These are phyloP conservation scores for Yarrowia deformans DNA, from an alignment of 805 yeast species.

Conservation along the genomic window DNA sequence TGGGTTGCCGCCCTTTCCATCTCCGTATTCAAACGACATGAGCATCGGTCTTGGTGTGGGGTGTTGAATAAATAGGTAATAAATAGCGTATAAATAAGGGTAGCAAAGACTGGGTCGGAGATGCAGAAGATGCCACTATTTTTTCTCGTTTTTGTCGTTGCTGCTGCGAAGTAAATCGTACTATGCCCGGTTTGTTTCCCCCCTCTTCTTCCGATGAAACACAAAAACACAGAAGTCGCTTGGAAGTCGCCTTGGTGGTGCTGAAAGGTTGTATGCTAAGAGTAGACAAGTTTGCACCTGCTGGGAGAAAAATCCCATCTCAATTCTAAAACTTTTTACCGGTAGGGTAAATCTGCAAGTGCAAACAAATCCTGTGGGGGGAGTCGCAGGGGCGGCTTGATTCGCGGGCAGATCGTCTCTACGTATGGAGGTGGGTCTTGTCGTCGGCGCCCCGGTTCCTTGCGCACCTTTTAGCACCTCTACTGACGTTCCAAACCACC, in stretches of 20 bases:
- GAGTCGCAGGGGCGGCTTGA: not conserved
- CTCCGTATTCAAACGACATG: constrained; percentile 39
- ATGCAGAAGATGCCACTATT: not conserved
- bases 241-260: constrained; percentile 18
- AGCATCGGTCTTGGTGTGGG: constrained; percentile 24
- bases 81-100: constrained; percentile 37
- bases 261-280: constrained; percentile 20
- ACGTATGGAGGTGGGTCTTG: not conserved
- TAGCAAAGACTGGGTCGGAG: not conserved
- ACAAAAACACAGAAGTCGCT: constrained; percentile 34
- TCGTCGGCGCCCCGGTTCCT: too few species aligned
- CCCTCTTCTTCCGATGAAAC: constrained; percentile 39
- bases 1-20: constrained; percentile 31
- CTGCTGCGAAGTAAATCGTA: not conserved
- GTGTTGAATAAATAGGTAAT: constrained; percentile 34
- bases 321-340: constrained; percentile 28
- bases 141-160: not conserved
- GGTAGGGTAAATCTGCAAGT: constrained; percentile 39
- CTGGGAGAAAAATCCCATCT: constrained; percentile 18
- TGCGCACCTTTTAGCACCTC: not conserved
- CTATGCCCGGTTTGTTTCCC: constrained; percentile 39
- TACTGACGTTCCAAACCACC: not conserved
- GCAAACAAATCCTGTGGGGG: constrained; percentile 22
- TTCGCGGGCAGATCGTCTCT: too few species aligned
- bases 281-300: constrained; percentile 32